Conservation (phyloP, 1,139 yeast species). For the Pichia sp. region DNA sequence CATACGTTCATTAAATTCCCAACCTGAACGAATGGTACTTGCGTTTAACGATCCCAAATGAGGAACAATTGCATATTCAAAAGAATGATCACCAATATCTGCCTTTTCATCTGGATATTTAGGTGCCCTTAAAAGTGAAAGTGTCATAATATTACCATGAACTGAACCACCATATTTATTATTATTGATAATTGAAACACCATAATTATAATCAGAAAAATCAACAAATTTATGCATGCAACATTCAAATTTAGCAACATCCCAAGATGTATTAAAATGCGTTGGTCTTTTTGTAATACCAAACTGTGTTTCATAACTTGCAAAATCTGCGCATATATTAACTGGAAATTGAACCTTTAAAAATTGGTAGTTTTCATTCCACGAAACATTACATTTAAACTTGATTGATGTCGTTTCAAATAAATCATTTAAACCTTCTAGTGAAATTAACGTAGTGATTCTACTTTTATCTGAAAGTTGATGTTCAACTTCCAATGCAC, state of each 20-base stretch:
- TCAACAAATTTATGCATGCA: slow-evolving; percentile 94
- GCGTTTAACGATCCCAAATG: slow-evolving; percentile 61
- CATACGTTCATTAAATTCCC: slow-evolving; percentile 63
- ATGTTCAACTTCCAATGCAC: slow-evolving; percentile 57
- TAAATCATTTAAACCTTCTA: slow-evolving; percentile 46
- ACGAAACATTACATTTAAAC: slow-evolving; percentile 65
- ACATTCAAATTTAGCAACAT: slow-evolving; percentile 91
- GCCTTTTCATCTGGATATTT: slow-evolving; percentile 90
- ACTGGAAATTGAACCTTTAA: slow-evolving; percentile 94
- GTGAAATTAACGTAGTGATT: slow-evolving; percentile 63
- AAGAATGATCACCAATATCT: slow-evolving; percentile 83
- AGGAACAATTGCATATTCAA: slow-evolving; percentile 80
- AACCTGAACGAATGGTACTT: slow-evolving; percentile 66
- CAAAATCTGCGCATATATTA: slow-evolving; percentile 64
- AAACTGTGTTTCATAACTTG: slow-evolving; percentile 88
- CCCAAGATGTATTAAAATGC: slow-evolving; percentile 93
- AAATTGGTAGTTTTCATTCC: slow-evolving; percentile 86
- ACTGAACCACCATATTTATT: slow-evolving; percentile 87
- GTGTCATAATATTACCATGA: slow-evolving; percentile 82
- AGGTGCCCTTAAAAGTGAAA: slow-evolving; percentile 76
- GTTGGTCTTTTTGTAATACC: slow-evolving; percentile 90
- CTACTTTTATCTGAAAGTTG: slow-evolving; percentile 49
- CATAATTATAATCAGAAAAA: slow-evolving; percentile 76
- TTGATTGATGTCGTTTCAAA: slow-evolving; percentile 31
- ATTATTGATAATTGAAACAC: slow-evolving; percentile 81